Evolutionary conservation across 352 stramenopile species (phyloP).

Genomic region (Phytopythium helicoides): DNA sequence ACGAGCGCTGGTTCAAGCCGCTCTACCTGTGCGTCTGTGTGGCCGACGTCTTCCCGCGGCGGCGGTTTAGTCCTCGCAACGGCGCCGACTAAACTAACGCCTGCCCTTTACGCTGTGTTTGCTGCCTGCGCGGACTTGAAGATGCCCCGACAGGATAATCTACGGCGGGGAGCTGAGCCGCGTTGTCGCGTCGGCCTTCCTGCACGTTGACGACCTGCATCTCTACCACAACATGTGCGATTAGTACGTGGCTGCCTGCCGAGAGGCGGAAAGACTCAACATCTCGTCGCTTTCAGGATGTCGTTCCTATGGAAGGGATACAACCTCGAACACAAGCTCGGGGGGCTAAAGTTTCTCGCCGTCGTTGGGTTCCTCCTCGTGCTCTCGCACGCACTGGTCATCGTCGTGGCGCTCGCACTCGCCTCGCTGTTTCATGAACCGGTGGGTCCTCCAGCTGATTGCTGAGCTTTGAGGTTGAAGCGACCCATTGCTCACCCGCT

Average conservation of each 20-base stretch:
- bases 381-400: slow-evolving; percentile 59
- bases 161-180: slow-evolving; percentile 30
- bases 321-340: slow-evolving; percentile 60
- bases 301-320: slow-evolving; percentile 87
- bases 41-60: background rate
- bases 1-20: slow-evolving; percentile 25
- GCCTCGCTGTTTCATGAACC: background rate
- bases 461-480: slow-evolving; percentile 9
- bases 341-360: slow-evolving; percentile 45
- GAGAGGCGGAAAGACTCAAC: background rate
- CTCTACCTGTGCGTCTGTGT: slow-evolving; percentile 46
- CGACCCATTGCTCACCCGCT: too few relatives aligned
- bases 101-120: background rate
- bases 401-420: slow-evolving; percentile 36
- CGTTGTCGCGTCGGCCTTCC: slow-evolving; percentile 67
- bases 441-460: background rate
- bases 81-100: background rate
- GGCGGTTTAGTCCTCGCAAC: background rate
- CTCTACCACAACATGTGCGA: slow-evolving; percentile 91
- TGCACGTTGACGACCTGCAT: slow-evolving; percentile 85
- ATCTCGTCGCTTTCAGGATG: slow-evolving; percentile 26
- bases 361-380: slow-evolving; percentile 53
- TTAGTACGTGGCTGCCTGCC: slow-evolving; percentile 3
- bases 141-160: slow-evolving; percentile 65
- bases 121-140: slow-evolving; percentile 14